Percentiles rank a stretch among this genome's conserved stretches.
Evolutionary conservation across 2,329 filamentous ascomycete species (phyloP).

Genomic region (Diaporthe sp.): DNA sequence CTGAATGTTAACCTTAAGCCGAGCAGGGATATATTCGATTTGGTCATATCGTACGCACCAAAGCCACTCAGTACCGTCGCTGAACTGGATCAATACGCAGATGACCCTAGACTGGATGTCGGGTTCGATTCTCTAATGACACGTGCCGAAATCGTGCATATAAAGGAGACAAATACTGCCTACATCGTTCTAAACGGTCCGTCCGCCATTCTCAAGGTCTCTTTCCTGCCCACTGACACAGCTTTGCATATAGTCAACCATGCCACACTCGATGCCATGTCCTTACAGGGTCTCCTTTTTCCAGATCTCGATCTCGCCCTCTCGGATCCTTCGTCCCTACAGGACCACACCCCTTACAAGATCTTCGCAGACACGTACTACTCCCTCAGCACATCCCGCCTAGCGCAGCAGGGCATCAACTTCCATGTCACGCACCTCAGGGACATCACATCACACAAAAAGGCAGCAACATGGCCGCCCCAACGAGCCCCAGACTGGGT

Average conservation of each 20-base stretch:
- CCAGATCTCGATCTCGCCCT: not conserved
- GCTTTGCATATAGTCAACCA: not conserved
- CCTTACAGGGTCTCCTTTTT: not conserved
- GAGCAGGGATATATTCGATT: not conserved
- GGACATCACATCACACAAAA: not conserved
- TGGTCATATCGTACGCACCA: not conserved
- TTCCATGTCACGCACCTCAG: not conserved
- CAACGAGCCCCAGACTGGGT: conserved; percentile 2
- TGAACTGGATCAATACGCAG: not conserved
- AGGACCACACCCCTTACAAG: not conserved
- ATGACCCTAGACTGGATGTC: not conserved
- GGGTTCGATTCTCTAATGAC: not conserved
- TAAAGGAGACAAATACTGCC: not conserved
- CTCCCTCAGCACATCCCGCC: not conserved
- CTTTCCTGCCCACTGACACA: not conserved
- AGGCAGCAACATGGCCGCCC: conserved; percentile 1
- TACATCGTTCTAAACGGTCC: not conserved
- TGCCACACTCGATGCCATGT: not conserved
- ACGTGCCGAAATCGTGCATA: not conserved
- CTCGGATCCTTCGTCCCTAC: not conserved
- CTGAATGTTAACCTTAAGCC: not conserved
- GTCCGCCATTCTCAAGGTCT: not conserved
- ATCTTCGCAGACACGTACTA: conserved; percentile 20
- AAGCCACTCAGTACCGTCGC: not conserved
- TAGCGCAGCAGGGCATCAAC: not conserved